Base-by-base conservation (phyloP, 2,329 filamentous ascomycete species). In the Colletotrichum tanaceti region DNA sequence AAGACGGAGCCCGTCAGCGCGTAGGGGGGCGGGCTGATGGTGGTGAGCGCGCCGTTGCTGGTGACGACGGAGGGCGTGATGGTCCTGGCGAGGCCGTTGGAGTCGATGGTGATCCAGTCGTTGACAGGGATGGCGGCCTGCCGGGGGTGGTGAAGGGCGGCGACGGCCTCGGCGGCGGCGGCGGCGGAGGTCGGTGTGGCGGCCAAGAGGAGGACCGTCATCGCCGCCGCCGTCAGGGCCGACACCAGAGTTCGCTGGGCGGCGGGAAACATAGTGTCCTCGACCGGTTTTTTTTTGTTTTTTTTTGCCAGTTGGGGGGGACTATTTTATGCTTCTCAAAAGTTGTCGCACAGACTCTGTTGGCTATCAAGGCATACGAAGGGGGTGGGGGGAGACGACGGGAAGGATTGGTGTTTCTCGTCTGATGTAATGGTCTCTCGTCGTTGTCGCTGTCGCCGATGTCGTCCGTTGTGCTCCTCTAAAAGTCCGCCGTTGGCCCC, bases 71-170 rank as follows among this genome's bases (percentile, higher is more conserved):
- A 64, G 2, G 78, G 77, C 1, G 73, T 74, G 58, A 77, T 70
- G 41, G 79, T 80, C 32, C 60, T 59, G 6, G 73, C 72, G 7
- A 50, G 58, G 62, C 77, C 77, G 14, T 58, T 38, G 16, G 65
- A 32, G 68, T 79, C 75, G 60, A 81, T 69, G 3, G 75, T 75
- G 35, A 81, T 74, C 79, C 79, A 80, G 4, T 71, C 63, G 35
- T 70, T 62, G 43, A 71, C 64, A 16, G 58, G 52, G 16, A 47
- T 64, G n/a, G 64, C 55, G 14, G 47, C 65, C 32, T 66, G 55
- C 44, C 68, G 63, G 6, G 58, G 65, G 18, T 65, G 44, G n/a
- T n/a, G n/a, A 20, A 72, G 35, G 10, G 58, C 69, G 7, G 55
- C 65, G 13, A 47, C 47, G 9, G 63, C 68, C 7, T 50, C 65